phyloP scores from a whole-genome alignment of 305 asterid genomes.

The Stenogyne calaminthoides region DNA sequence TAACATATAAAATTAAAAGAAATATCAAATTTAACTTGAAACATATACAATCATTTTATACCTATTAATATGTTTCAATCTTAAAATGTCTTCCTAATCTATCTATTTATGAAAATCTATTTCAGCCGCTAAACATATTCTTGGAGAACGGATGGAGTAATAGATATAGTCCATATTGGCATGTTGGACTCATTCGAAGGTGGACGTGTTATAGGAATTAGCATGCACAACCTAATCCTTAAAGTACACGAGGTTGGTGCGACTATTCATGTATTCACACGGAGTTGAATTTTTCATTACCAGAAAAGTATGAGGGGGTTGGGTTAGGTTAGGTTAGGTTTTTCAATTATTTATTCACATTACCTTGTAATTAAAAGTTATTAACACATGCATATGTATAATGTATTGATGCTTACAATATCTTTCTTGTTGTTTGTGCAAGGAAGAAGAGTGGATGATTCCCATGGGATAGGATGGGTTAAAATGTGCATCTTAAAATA shows the following conservation, averaged over 20 bases:
- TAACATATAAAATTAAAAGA: too few relatives aligned
- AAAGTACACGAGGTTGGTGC: background rate
- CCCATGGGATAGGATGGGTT: background rate
- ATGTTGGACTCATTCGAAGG: background rate
- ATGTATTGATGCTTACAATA: background rate
- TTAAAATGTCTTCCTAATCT: too few relatives aligned
- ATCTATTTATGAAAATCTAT: too few relatives aligned
- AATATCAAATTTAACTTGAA: too few relatives aligned
- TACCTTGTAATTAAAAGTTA: background rate
- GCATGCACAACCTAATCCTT: conserved; percentile 22
- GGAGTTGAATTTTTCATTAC: conserved; percentile 15
- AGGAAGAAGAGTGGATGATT: background rate
- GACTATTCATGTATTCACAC: background rate
- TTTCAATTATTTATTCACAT: background rate
- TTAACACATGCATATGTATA: background rate
- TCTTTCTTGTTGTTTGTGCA: background rate
- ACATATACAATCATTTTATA: too few relatives aligned
- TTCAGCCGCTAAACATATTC: background rate
- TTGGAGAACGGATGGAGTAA: too few relatives aligned
- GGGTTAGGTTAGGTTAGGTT: background rate
- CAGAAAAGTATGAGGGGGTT: background rate
- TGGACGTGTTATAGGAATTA: background rate
- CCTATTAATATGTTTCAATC: too few relatives aligned
- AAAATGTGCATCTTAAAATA: too few relatives aligned
- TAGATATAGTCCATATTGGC: too few relatives aligned